These are phyloP conservation scores for Fraxinus pennsylvanica DNA, from an alignment of 257 asterid species.

Conservation along the genomic window DNA sequence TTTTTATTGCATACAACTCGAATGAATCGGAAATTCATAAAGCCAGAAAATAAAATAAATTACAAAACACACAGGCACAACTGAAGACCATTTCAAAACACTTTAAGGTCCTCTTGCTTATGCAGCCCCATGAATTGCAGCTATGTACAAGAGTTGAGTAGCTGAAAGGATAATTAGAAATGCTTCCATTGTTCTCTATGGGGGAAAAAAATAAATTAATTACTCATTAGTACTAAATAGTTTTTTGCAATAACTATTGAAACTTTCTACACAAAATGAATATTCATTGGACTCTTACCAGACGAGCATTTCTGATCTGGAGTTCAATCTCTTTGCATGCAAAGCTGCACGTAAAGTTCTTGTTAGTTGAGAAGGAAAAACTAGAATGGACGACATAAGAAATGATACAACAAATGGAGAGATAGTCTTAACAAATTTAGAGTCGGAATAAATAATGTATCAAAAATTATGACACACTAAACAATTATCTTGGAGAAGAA, in stretches of 20 bases:
- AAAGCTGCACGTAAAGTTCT: conserved; percentile 45
- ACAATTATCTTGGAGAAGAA: too few species aligned
- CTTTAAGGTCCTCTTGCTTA: conserved; percentile 43
- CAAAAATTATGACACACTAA: too few species aligned
- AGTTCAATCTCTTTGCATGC: conserved; percentile 78
- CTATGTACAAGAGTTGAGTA: conserved; percentile 72
- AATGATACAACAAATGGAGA: too few species aligned
- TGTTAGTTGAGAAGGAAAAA: not conserved
- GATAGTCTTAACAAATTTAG: too few species aligned
- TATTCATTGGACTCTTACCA: conserved; percentile 53
- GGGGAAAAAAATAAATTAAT: not conserved
- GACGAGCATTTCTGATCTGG: conserved; percentile 53
- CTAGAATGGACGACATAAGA: too few species aligned
- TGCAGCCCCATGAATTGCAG: conserved; percentile 67
- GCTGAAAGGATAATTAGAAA: conserved; percentile 74
- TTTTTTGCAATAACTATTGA: not conserved
- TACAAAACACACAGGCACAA: conserved; percentile 24
- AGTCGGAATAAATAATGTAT: too few species aligned
- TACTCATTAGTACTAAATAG: not conserved
- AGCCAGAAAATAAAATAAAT: not conserved
- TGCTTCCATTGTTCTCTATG: conserved; percentile 93
- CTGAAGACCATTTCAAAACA: not conserved
- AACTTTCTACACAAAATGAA: not conserved
- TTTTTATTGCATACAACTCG: conserved; percentile 19
- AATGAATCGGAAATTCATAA: not conserved